Conservation (phyloP, 2,329 filamentous ascomycete genomes). For the Aureobasidium sp. region DNA sequence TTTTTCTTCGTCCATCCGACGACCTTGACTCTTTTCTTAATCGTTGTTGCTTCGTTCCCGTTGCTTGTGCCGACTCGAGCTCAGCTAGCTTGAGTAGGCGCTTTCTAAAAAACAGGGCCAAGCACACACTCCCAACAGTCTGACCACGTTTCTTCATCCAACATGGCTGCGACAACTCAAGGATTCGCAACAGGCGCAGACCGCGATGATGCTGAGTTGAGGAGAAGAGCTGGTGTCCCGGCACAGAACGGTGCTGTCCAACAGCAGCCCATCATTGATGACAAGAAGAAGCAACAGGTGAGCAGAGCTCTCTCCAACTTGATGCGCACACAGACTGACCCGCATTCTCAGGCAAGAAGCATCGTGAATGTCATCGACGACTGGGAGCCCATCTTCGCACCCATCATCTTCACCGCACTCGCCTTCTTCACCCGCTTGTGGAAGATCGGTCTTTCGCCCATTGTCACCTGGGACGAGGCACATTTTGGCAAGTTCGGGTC, state of each 20-base stretch:
- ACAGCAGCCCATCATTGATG: slow-evolving; percentile 5
- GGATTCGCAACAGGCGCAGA: slow-evolving; percentile 6
- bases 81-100: slow-evolving; percentile 6
- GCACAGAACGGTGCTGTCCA: slow-evolving; percentile 5
- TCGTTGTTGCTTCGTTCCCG: slow-evolving; percentile 1
- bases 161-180: slow-evolving; percentile 8
- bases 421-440: slow-evolving; percentile 60
- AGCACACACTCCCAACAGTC: not conserved
- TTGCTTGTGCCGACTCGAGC: not conserved
- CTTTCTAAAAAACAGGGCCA: not conserved
- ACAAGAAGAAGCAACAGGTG: slow-evolving; percentile 11
- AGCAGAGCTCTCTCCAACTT: not conserved
- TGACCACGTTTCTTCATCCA: not conserved
- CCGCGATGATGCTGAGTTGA: not conserved
- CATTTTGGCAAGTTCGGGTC: slow-evolving; percentile 97
- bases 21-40: not conserved
- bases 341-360: slow-evolving; percentile 35
- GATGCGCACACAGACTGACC: not conserved
- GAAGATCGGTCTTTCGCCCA: slow-evolving; percentile 59
- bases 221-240: slow-evolving; percentile 2
- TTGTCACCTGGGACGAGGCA: slow-evolving; percentile 69
- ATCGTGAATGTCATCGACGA: slow-evolving; percentile 54
- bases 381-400: slow-evolving; percentile 54
- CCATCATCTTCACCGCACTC: slow-evolving; percentile 52
- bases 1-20: slow-evolving; percentile 2